phyloP scores from a whole-genome alignment of 352 stramenopile genomes.

The Aphanomyces euteiches region DNA sequence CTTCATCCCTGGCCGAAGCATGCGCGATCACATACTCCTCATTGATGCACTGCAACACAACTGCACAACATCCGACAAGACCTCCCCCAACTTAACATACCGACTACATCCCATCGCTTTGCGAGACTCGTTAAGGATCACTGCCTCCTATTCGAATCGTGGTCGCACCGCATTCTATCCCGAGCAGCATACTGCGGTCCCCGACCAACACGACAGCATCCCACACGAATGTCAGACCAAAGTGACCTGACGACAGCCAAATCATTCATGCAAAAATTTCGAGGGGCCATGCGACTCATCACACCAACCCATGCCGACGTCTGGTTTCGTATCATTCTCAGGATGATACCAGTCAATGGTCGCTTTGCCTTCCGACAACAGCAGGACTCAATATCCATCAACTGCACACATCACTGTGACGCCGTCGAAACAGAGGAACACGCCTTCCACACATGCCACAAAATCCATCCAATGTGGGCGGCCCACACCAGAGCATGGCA shows the following conservation, averaged over 20 bases:
- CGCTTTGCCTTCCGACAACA: background rate
- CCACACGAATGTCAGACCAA: background rate
- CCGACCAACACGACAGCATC: background rate
- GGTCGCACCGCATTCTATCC: background rate
- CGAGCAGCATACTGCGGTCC: background rate
- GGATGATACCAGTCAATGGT: background rate
- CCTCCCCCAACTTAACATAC: no score
- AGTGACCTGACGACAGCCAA: background rate
- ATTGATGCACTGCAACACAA: conserved; percentile 32
- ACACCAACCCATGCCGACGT: background rate
- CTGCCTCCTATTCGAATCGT: background rate
- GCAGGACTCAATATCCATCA: background rate
- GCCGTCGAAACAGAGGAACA: background rate
- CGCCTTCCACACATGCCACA: background rate
- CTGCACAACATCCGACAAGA: background rate
- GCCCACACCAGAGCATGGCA: background rate
- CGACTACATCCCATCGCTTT: background rate
- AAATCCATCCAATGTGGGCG: background rate
- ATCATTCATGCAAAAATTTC: background rate
- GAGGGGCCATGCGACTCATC: background rate
- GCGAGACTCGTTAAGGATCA: background rate
- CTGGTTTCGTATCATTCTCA: background rate
- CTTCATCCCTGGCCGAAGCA: conserved; percentile 26
- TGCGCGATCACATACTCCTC: conserved; percentile 33
- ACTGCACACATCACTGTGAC: background rate